These are phyloP conservation scores for Talaromyces pinophilus DNA, from an alignment of 2,329 filamentous ascomycete species.

Conservation along the genomic window DNA sequence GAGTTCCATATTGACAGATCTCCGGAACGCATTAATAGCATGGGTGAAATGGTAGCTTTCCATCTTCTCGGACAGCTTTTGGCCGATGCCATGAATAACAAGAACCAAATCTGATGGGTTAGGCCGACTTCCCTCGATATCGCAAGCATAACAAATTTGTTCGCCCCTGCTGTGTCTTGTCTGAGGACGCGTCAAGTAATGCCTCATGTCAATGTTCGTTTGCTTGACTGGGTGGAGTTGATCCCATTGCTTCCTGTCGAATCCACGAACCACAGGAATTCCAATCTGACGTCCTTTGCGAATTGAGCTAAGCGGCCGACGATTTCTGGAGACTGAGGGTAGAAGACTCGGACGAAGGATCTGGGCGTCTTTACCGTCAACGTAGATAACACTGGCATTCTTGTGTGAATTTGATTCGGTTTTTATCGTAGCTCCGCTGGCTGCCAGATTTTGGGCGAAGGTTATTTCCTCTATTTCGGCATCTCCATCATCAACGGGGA, in stretches of 20 bases:
- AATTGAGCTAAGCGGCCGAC: slow-evolving; percentile 79
- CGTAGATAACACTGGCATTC: slow-evolving; percentile 83
- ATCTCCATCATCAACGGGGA: slow-evolving; percentile 23
- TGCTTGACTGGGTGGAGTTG: slow-evolving; percentile 63
- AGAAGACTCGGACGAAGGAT: slow-evolving; percentile 82
- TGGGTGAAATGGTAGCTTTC: slow-evolving; percentile 98
- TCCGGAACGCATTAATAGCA: slow-evolving; percentile 85
- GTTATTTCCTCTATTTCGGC: slow-evolving; percentile 28
- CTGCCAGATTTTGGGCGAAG: slow-evolving; percentile 44
- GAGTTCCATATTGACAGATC: slow-evolving; percentile 82
- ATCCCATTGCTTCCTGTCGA: slow-evolving; percentile 76
- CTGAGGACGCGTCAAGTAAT: slow-evolving; percentile 45
- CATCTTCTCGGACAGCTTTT: slow-evolving; percentile 91
- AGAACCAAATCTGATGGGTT: slow-evolving; percentile 84
- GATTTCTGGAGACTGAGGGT: slow-evolving; percentile 80
- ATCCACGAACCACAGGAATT: slow-evolving; percentile 84
- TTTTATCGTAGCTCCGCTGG: slow-evolving; percentile 43
- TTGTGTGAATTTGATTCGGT: slow-evolving; percentile 62
- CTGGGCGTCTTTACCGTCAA: slow-evolving; percentile 73
- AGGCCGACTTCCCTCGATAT: slow-evolving; percentile 62
- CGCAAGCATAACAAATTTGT: slow-evolving; percentile 57
- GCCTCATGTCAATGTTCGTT: slow-evolving; percentile 43
- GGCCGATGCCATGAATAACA: slow-evolving; percentile 92
- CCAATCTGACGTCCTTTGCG: slow-evolving; percentile 80
- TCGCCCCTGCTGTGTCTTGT: slow-evolving; percentile 34